A percentile compares a stretch with the other conserved stretches of the same genome.
These are phyloP conservation scores for Ormosia semicastrata DNA, from an alignment of 306 rosid species.

Conservation along the genomic window DNA sequence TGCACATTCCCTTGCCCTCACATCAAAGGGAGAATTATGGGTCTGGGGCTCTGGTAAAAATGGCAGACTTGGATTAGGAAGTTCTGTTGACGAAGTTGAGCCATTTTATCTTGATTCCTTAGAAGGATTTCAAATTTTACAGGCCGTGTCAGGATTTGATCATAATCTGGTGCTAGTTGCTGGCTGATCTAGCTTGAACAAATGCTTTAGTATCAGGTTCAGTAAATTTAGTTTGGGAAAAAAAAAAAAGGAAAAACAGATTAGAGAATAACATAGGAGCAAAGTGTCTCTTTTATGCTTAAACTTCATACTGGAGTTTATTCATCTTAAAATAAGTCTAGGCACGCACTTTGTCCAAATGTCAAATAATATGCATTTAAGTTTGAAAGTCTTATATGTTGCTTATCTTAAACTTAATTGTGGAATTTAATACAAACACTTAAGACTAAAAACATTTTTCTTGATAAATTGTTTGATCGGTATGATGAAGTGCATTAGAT, in stretches of 20 bases:
- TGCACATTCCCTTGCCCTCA: slow-evolving; percentile 77
- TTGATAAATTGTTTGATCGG: not conserved
- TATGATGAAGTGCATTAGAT: not conserved
- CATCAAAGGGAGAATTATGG: slow-evolving; percentile 72
- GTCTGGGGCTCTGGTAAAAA: slow-evolving; percentile 90
- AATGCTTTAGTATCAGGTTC: not conserved
- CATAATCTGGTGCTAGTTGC: slow-evolving; percentile 75
- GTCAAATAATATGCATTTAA: not conserved
- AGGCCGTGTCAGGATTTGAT: slow-evolving; percentile 86
- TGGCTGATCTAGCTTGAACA: slow-evolving; percentile 41
- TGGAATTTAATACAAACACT: not conserved
- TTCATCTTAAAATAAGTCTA: not conserved
- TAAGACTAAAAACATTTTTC: not conserved
- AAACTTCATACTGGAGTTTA: not conserved
- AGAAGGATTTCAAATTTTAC: slow-evolving; percentile 66
- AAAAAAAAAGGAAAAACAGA: not conserved
- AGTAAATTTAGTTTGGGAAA: not conserved
- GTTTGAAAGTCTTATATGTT: not conserved
- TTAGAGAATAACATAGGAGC: not conserved
- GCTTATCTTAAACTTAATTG: not conserved
- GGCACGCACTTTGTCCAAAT: slow-evolving; percentile 13
- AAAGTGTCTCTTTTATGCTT: not conserved
- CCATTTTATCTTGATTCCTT: slow-evolving; percentile 62
- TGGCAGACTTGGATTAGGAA: slow-evolving; percentile 84
- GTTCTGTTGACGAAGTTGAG: slow-evolving; percentile 70